These are phyloP conservation scores for Isoetes taiwanensis DNA, from an alignment of 75 land plant species.

Conservation along the genomic window DNA sequence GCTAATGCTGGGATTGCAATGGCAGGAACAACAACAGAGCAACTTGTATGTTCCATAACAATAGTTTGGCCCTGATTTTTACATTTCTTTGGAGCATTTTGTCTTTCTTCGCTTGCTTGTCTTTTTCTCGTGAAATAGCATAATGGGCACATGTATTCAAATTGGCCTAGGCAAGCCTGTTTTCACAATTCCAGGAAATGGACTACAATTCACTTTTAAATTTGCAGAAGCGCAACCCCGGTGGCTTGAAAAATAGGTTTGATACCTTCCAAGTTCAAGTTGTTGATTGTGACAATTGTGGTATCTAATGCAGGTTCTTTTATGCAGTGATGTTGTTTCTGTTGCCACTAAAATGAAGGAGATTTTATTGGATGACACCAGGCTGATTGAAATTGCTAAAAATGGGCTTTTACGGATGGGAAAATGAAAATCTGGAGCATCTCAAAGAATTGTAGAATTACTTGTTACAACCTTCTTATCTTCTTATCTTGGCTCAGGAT, in stretches of 20 bases:
- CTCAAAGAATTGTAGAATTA: no score
- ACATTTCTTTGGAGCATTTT: no score
- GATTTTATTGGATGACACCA: neutral
- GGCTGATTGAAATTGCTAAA: neutral
- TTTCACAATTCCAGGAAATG: conserved; percentile 18
- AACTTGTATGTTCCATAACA: conserved; percentile 25
- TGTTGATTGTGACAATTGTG: no score
- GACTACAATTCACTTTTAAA: conserved; percentile 17
- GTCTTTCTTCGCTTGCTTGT: no score
- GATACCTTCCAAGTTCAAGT: no score
- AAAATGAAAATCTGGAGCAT: no score
- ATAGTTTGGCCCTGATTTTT: no score
- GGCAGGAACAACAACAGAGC: conserved; percentile 30
- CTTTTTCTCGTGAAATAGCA: no score
- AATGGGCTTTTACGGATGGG: conserved; percentile 20
- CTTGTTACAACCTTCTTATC: no score
- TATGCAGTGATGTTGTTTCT: neutral
- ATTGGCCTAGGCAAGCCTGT: conserved; percentile 28
- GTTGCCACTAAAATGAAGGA: conserved; percentile 7
- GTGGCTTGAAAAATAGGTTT: conserved; percentile 20
- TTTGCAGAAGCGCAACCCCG: conserved; percentile 27
- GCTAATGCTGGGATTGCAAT: conserved; percentile 28
- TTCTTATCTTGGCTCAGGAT: no score
- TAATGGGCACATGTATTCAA: no score
- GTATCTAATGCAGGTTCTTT: conserved; percentile 12